phyloP scores from a whole-genome alignment of 805 yeast species.

The Metschnikowia corniflorae region DNA sequence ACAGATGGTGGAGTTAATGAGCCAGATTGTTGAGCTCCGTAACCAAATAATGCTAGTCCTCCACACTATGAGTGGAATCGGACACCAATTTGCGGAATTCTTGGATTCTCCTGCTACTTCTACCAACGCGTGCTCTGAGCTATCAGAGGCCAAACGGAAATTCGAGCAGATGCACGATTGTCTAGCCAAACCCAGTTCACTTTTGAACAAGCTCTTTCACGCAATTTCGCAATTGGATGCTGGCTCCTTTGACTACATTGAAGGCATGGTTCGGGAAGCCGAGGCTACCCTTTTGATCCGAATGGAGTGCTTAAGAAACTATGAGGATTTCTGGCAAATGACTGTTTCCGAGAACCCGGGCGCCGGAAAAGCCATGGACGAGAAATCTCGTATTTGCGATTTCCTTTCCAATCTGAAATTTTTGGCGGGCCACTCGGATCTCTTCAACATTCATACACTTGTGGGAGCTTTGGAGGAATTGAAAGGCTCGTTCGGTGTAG shows the following conservation, averaged over 20 bases:
- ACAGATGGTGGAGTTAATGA: constrained; percentile 1
- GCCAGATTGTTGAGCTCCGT: background rate
- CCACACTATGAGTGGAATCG: background rate
- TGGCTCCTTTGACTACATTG: background rate
- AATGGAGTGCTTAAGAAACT: background rate
- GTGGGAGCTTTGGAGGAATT: background rate
- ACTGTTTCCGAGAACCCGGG: no score
- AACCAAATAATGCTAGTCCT: background rate
- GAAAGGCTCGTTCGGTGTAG: background rate
- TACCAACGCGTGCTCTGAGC: background rate
- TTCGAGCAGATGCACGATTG: background rate
- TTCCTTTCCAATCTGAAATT: background rate
- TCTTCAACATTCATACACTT: background rate
- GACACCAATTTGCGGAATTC: constrained; percentile 1
- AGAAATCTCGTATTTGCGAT: background rate
- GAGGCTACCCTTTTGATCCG: background rate
- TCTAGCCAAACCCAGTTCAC: background rate
- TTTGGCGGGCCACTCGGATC: background rate
- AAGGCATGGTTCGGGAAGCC: background rate
- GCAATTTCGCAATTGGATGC: background rate
- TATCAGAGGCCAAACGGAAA: background rate
- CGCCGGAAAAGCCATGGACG: background rate
- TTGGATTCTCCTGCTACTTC: constrained; percentile 1
- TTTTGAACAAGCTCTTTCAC: background rate
- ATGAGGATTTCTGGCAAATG: no score